Conservation (phyloP, 805 yeast species). For the Myxozyma vanderwaltii region DNA sequence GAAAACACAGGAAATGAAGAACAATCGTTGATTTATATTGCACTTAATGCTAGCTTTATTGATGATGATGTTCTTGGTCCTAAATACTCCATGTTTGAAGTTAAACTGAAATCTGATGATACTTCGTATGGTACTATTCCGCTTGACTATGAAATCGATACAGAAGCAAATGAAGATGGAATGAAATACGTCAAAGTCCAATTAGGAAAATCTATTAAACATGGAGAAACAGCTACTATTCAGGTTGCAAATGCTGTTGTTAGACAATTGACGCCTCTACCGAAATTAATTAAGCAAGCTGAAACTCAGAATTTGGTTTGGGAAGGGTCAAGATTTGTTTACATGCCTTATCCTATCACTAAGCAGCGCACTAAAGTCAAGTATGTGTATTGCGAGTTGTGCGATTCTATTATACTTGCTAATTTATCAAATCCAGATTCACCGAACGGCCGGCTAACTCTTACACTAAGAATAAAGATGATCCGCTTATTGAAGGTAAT, state of each 20-base stretch:
- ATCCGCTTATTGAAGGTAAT: slow-evolving; percentile 32
- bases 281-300: slow-evolving; percentile 59
- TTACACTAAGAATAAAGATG: slow-evolving; percentile 46
- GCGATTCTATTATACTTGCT: background rate
- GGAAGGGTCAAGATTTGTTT: slow-evolving; percentile 56
- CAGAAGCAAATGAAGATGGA: background rate
- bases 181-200: slow-evolving; percentile 9
- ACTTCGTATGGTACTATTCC: background rate
- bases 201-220: slow-evolving; percentile 63
- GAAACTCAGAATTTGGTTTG: slow-evolving; percentile 63
- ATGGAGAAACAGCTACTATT: slow-evolving; percentile 57
- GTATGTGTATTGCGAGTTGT: slow-evolving; percentile 43
- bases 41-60: slow-evolving; percentile 55
- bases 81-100: slow-evolving; percentile 18
- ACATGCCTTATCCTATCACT: slow-evolving; percentile 62
- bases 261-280: slow-evolving; percentile 58
- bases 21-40: slow-evolving; percentile 56
- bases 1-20: slow-evolving; percentile 62
- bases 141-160: background rate
- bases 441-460: slow-evolving; percentile 24
- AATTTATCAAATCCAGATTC: background rate
- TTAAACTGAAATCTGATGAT: slow-evolving; percentile 17
- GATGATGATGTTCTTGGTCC: background rate
- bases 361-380: slow-evolving; percentile 50
- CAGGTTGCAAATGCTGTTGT: slow-evolving; percentile 54